Conservation (phyloP, 345 rosid genomes). For the Pistacia vera region DNA sequence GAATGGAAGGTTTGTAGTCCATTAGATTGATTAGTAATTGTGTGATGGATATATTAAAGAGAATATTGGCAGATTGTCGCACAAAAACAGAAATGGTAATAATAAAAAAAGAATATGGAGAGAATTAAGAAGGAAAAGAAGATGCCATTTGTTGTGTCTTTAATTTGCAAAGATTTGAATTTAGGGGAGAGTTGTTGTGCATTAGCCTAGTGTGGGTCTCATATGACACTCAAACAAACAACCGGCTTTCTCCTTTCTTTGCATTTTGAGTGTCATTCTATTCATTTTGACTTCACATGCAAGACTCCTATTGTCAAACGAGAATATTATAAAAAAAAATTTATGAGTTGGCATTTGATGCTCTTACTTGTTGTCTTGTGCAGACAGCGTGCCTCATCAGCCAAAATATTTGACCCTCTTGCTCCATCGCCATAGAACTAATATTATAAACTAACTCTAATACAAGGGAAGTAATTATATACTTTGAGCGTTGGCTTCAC, state of each 20-base stretch:
- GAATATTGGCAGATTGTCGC: background rate
- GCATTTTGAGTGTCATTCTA: background rate
- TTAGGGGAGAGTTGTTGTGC: background rate
- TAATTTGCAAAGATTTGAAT: constrained; percentile 21
- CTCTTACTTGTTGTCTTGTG: too few species aligned
- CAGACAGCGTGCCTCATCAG: background rate
- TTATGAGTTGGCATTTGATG: too few species aligned
- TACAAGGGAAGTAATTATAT: too few species aligned
- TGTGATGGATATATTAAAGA: too few species aligned
- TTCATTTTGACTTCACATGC: too few species aligned
- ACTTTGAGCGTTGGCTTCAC: too few species aligned
- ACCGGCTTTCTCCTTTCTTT: constrained; percentile 3
- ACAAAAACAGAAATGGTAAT: background rate
- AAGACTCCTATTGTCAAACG: too few species aligned
- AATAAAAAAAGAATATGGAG: background rate
- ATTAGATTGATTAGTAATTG: too few species aligned
- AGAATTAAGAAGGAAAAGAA: constrained; percentile 10
- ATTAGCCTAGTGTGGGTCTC: constrained; percentile 23
- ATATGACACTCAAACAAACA: constrained; percentile 21
- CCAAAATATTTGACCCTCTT: background rate
- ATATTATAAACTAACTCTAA: too few species aligned
- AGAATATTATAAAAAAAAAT: too few species aligned
- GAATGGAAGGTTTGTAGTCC: too few species aligned
- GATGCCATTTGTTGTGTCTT: constrained; percentile 19
- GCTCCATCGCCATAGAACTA: background rate